A percentile compares a stretch with the other conserved stretches of the same genome.
phyloP scores from a whole-genome alignment of 179 eudicot species.

The Patellifolia procumbens region DNA sequence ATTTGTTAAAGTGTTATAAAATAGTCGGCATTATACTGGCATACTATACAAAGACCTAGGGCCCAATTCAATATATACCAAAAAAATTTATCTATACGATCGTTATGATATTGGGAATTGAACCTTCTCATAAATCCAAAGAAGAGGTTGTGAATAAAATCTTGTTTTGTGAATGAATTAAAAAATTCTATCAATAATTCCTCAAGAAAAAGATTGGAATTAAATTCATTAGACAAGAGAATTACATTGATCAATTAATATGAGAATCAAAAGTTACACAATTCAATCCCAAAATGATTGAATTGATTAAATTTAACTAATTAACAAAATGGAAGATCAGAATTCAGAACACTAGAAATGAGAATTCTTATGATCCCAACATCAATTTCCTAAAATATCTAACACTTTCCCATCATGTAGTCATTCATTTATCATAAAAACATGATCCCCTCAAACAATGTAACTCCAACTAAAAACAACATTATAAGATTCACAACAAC shows the following conservation, averaged over 20 bases:
- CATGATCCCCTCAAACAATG: conserved; percentile 13
- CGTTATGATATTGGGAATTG: too few relatives aligned
- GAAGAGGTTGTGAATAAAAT: too few relatives aligned
- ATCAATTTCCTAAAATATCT: conserved; percentile 17
- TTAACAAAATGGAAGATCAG: not conserved
- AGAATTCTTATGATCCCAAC: conserved; percentile 6
- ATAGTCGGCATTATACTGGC: too few relatives aligned
- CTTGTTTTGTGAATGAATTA: too few relatives aligned
- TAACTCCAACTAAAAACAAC: conserved; percentile 8
- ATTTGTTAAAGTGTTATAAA: too few relatives aligned
- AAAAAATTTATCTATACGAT: too few relatives aligned
- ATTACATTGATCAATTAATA: not conserved
- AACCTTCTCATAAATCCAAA: too few relatives aligned
- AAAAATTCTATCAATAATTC: not conserved
- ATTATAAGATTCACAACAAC: not conserved
- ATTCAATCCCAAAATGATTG: conserved; percentile 20
- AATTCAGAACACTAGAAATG: not conserved
- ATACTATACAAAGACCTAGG: too few relatives aligned
- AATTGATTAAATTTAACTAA: not conserved
- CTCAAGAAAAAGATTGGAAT: not conserved
- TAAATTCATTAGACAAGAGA: not conserved
- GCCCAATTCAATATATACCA: too few relatives aligned
- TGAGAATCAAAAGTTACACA: conserved; percentile 10
- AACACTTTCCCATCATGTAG: conserved; percentile 12
- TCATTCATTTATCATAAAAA: conserved; percentile 22